Conservation (phyloP, 75 land plant species). For the Gnetum montanum region DNA sequence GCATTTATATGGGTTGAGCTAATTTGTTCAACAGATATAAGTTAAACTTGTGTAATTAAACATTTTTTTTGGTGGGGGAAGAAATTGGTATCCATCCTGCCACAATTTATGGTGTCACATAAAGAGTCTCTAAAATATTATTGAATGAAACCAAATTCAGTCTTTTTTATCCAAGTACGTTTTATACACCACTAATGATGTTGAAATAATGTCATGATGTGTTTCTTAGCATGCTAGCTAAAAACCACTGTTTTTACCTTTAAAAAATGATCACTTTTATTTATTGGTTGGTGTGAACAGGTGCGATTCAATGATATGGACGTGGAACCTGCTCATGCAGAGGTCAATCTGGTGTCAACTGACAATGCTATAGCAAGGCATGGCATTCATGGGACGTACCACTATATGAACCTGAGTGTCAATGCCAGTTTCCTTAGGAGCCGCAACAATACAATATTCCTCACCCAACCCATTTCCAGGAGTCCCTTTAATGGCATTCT, state of each 20-base stretch:
- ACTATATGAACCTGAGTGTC: conserved; percentile 28
- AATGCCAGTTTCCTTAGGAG: conserved; percentile 5
- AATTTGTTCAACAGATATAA: too few relatives aligned
- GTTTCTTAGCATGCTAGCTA: too few relatives aligned
- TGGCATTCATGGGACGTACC: conserved; percentile 63
- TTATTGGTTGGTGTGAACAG: conserved; percentile 5
- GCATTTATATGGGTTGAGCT: too few relatives aligned
- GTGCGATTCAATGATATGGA: conserved; percentile 37
- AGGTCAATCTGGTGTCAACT: conserved; percentile 29
- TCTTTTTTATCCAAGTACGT: neutral
- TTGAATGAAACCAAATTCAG: too few relatives aligned
- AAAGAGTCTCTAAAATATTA: too few relatives aligned
- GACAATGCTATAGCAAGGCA: conserved; percentile 76
- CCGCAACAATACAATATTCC: conserved; percentile 48
- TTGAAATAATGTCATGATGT: neutral
- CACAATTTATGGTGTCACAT: too few relatives aligned
- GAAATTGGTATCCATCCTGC: neutral
- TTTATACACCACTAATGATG: neutral
- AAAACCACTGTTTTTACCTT: too few relatives aligned
- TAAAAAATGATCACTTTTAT: neutral
- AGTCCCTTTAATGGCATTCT: conserved; percentile 50
- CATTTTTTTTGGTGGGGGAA: too few relatives aligned
- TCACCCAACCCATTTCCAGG: conserved; percentile 36
- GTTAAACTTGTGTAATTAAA: too few relatives aligned
- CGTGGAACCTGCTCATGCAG: conserved; percentile 19